Evolutionary conservation across 2,329 filamentous ascomycete species (phyloP).

Genomic region (Metarhizium rileyi): DNA sequence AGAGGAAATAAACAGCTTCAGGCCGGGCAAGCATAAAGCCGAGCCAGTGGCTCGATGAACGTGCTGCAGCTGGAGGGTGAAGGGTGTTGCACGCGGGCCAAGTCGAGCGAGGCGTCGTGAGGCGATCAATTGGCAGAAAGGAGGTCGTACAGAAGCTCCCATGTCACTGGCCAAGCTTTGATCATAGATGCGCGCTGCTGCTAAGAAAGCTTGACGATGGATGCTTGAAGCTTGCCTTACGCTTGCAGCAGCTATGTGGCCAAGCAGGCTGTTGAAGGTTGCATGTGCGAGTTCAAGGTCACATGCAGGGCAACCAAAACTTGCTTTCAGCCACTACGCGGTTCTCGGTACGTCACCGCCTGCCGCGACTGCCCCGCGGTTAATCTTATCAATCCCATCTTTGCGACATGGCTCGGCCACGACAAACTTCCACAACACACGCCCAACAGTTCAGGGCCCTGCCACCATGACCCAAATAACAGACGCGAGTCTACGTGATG

Average conservation of each 20-base stretch:
- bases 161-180: slow-evolving; percentile 5
- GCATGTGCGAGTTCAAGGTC: too few relatives aligned
- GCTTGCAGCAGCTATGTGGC: not conserved
- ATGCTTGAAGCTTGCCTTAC: not conserved
- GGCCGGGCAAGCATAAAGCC: not conserved
- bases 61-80: not conserved
- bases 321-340: too few relatives aligned
- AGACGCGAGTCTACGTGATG: slow-evolving; percentile 57
- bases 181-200: not conserved
- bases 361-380: not conserved
- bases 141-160: slow-evolving; percentile 5
- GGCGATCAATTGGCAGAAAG: not conserved
- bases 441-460: not conserved
- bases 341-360: not conserved
- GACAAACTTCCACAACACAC: not conserved
- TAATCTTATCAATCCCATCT: slow-evolving; percentile 28
- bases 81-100: not conserved
- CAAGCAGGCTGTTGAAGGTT: too few relatives aligned
- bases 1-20: not conserved
- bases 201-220: too few relatives aligned
- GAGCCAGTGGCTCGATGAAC: not conserved
- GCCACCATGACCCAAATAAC: slow-evolving; percentile 43
- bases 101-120: not conserved
- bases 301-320: too few relatives aligned
- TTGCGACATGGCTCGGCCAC: not conserved